These are phyloP conservation scores for Fraxinus nigra DNA, from an alignment of 305 asterid genomes.

Conservation along the genomic window DNA sequence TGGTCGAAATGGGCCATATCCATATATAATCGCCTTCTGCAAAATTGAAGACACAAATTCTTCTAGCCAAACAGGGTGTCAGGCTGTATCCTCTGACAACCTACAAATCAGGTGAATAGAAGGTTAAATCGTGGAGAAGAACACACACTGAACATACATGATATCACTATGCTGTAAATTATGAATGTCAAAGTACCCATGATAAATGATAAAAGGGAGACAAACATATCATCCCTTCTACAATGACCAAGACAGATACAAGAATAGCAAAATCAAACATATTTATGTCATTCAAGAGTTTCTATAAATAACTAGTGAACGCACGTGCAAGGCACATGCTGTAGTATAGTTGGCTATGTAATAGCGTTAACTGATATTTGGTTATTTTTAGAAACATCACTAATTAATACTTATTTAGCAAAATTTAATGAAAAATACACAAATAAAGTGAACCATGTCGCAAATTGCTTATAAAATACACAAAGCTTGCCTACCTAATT, in stretches of 20 bases:
- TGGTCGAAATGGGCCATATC: slow-evolving; percentile 80
- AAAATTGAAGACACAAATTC: slow-evolving; percentile 56
- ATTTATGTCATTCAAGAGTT: background rate
- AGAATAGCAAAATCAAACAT: background rate
- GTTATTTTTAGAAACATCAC: too few species aligned
- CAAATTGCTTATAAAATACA: too few species aligned
- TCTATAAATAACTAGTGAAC: too few species aligned
- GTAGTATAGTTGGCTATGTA: too few species aligned
- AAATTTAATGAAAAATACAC: too few species aligned
- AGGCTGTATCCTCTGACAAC: slow-evolving; percentile 93
- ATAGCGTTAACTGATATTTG: too few species aligned
- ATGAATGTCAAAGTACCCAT: background rate
- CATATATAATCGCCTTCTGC: slow-evolving; percentile 69
- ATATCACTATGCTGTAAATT: background rate
- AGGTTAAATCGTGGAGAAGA: background rate
- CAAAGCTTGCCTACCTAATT: too few species aligned
- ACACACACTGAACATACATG: background rate
- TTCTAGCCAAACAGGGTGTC: slow-evolving; percentile 67
- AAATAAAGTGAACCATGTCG: too few species aligned
- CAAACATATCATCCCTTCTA: background rate
- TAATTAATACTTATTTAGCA: too few species aligned
- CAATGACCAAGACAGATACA: background rate
- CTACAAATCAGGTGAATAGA: slow-evolving; percentile 37
- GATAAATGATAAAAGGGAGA: background rate
- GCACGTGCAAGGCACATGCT: too few species aligned